Evolutionary conservation across 345 rosid species (phyloP).

Genomic region (Tarenaya hassleriana): DNA sequence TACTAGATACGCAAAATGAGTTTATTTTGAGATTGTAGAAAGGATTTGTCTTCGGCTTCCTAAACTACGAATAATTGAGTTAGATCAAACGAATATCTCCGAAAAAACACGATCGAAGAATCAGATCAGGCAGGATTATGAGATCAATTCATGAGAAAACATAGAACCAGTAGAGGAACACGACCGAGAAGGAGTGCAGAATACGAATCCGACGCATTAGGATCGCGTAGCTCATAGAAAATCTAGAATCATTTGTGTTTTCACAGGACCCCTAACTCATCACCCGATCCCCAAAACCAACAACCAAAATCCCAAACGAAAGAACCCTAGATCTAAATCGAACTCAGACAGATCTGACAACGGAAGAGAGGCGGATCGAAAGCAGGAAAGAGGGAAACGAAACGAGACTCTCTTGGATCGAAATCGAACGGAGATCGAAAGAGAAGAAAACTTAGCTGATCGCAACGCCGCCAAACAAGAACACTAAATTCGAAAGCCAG

Average conservation of each 20-base stretch:
- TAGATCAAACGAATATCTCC: not conserved
- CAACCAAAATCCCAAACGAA: not conserved
- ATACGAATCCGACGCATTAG: constrained; percentile 67
- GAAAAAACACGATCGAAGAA: too few species aligned
- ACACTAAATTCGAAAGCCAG: too few species aligned
- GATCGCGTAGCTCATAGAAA: constrained; percentile 51
- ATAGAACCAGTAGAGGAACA: constrained; percentile 85
- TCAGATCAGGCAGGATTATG: constrained; percentile 19
- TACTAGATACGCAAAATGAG: constrained; percentile 8
- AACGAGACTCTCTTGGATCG: too few species aligned
- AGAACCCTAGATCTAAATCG: not conserved
- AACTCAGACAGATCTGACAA: too few species aligned
- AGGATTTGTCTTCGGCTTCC: constrained; percentile 3
- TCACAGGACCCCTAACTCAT: constrained; percentile 11
- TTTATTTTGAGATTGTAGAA: not conserved
- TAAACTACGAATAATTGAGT: constrained; percentile 8
- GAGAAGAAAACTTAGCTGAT: too few species aligned
- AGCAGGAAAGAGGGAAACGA: too few species aligned
- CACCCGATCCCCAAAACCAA: constrained; percentile 9
- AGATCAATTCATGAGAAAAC: constrained; percentile 53
- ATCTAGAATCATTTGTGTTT: constrained; percentile 37
- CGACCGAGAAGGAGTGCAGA: constrained; percentile 88
- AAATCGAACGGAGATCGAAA: too few species aligned
- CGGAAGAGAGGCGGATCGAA: too few species aligned
- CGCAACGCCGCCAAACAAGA: too few species aligned